Conservation (phyloP, 768 basidiomycete species). For the Lentinula aciculospora region DNA sequence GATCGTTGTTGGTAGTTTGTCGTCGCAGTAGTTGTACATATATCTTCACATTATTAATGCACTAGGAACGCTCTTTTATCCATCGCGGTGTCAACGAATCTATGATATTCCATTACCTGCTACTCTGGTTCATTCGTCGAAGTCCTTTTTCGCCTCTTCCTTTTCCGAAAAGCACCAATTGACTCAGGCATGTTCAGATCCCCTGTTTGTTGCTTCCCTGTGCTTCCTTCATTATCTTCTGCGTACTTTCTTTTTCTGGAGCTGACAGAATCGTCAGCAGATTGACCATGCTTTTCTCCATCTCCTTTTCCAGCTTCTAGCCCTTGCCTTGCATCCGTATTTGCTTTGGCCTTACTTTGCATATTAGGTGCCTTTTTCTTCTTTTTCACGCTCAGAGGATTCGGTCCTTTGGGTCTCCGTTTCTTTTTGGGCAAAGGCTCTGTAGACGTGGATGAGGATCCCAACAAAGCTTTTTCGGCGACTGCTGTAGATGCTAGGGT, state of each 20-base stretch:
- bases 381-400: constrained; percentile 89
- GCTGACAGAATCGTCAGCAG: neutral
- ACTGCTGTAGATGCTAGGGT: constrained; percentile 41
- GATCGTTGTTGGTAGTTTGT: neutral
- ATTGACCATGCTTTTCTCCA: neutral
- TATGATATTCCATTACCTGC: too few relatives aligned
- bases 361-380: constrained; percentile 36
- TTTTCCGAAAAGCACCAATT: neutral
- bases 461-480: constrained; percentile 37
- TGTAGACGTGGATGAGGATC: constrained; percentile 27
- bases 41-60: neutral
- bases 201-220: neutral
- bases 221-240: constrained; percentile 9
- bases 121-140: too few relatives aligned
- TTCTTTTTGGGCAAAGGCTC: constrained; percentile 46
- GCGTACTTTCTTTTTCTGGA: constrained; percentile 10
- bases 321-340: neutral
- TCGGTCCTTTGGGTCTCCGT: constrained; percentile 81
- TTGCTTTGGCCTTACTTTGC: neutral
- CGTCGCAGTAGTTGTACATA: neutral
- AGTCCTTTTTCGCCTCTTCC: neutral
- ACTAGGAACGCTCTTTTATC: too few relatives aligned
- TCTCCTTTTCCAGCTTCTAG: neutral
- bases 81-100: too few relatives aligned
- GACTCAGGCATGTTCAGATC: neutral